Conservation (phyloP, 202 grass and related monocot species). For the Dendrocalamus latiflorus region DNA sequence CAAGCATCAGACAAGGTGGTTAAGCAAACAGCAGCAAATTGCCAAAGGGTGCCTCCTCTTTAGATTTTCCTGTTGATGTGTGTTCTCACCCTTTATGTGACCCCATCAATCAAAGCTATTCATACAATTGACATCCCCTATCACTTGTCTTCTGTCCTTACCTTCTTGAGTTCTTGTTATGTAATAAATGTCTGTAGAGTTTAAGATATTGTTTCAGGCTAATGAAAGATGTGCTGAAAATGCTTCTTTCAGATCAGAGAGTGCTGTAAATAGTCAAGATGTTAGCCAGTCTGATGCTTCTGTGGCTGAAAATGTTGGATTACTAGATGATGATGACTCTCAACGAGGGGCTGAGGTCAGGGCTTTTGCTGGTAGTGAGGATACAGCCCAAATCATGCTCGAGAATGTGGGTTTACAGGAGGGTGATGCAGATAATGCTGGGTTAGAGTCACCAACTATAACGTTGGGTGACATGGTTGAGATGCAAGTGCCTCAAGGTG, state of each 20-base stretch:
- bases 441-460: constrained; percentile 3
- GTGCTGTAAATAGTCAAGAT: constrained; percentile 54
- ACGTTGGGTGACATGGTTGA: constrained; percentile 20
- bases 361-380: constrained; percentile 32
- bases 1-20: background rate
- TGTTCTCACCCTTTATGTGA: background rate
- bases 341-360: constrained; percentile 20
- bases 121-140: background rate
- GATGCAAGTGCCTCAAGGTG: constrained; percentile 44
- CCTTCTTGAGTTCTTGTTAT: background rate
- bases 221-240: background rate
- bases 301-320: constrained; percentile 29
- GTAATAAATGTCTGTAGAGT: background rate
- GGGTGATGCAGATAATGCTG: constrained; percentile 20
- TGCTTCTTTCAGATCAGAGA: constrained; percentile 62
- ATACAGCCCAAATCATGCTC: constrained; percentile 9
- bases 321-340: constrained; percentile 44
- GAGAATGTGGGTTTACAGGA: constrained; percentile 41
- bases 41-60: background rate
- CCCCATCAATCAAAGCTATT: background rate
- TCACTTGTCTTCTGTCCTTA: background rate
- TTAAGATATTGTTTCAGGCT: background rate
- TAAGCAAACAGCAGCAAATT: background rate
- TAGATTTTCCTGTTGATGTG: background rate
- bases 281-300: constrained; percentile 45